Evolutionary conservation across 495 filamentous ascomycete species (phyloP).

Genomic region (Sphaerosporella brunnea): DNA sequence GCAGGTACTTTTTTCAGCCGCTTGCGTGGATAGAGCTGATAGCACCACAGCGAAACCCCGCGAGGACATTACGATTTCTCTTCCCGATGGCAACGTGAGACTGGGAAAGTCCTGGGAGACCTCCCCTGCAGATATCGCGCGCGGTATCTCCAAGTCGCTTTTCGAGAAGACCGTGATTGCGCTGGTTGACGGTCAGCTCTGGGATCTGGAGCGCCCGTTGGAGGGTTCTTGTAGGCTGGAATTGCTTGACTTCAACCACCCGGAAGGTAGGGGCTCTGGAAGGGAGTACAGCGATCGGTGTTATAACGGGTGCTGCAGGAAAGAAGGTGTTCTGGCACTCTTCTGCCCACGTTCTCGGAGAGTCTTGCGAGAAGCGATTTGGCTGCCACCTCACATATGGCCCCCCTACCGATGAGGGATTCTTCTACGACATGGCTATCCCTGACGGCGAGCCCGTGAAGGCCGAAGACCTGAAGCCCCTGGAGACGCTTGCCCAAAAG

Average conservation of each 20-base stretch:
- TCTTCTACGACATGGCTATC: constrained; percentile 96
- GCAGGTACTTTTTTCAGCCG: no score
- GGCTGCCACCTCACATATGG: constrained; percentile 84
- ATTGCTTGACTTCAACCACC: constrained; percentile 66
- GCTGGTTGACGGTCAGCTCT: constrained; percentile 63
- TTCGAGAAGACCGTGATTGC: constrained; percentile 65
- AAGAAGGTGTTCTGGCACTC: constrained; percentile 79
- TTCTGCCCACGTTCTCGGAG: constrained; percentile 82
- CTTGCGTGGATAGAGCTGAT: no score
- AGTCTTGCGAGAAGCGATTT: constrained; percentile 75
- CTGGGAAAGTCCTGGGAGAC: constrained; percentile 54
- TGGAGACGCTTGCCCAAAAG: constrained; percentile 55
- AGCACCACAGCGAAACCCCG: constrained; percentile 41
- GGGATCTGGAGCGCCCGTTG: constrained; percentile 81
- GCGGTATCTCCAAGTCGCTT: constrained; percentile 48
- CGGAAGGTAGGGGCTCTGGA: constrained; percentile 43
- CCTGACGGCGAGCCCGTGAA: constrained; percentile 53
- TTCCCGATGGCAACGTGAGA: constrained; percentile 44
- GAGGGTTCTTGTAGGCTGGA: constrained; percentile 64
- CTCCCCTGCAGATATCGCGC: constrained; percentile 47
- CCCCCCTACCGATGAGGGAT: constrained; percentile 79
- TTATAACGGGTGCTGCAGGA: constrained; percentile 16
- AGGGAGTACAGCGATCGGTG: constrained; percentile 10
- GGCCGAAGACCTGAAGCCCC: constrained; percentile 54
- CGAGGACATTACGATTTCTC: constrained; percentile 47